Evolutionary conservation across 2,329 filamentous ascomycete genomes (phyloP).

Genomic region (Akanthomyces dipterigenus): DNA sequence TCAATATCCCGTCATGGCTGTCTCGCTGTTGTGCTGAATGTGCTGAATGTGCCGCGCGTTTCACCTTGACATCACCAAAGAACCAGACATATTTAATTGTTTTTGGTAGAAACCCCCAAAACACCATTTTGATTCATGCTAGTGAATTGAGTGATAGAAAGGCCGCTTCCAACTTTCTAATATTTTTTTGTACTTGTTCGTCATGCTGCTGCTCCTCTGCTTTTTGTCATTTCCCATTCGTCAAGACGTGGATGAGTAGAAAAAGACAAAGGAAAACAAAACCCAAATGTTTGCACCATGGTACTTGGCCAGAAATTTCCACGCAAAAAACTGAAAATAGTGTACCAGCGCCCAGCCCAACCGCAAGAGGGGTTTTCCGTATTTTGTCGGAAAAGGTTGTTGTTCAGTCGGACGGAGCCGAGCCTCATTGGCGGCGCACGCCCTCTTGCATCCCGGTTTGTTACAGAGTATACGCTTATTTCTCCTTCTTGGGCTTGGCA

Average conservation of each 20-base stretch:
- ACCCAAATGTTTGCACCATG: background rate
- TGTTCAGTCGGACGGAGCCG: background rate
- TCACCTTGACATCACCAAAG: background rate
- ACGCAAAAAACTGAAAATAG: slow-evolving; percentile 2
- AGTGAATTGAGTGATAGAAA: slow-evolving; percentile 25
- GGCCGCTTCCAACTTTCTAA: slow-evolving; percentile 8
- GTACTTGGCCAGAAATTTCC: slow-evolving; percentile 6
- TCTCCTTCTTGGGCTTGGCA: slow-evolving; percentile 88
- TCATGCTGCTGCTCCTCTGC: background rate
- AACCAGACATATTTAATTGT: slow-evolving; percentile 11
- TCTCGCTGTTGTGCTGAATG: too few species aligned
- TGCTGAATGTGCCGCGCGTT: too few species aligned
- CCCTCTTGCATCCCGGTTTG: slow-evolving; percentile 7
- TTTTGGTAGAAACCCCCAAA: slow-evolving; percentile 33
- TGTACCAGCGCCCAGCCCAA: slow-evolving; percentile 5
- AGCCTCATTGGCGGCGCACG: background rate
- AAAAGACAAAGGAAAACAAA: slow-evolving; percentile 3
- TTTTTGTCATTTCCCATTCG: background rate
- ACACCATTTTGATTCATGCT: slow-evolving; percentile 38
- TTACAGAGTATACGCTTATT: slow-evolving; percentile 50
- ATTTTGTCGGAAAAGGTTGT: background rate
- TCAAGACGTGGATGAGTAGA: slow-evolving; percentile 5
- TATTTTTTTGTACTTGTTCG: slow-evolving; percentile 2
- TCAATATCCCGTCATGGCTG: too few species aligned
- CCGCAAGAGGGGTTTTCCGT: background rate